Percentiles rank a stretch among this genome's conserved stretches.
Evolutionary conservation across 2,329 filamentous ascomycete species (phyloP).

Genomic region (Aspergillus glaucus): DNA sequence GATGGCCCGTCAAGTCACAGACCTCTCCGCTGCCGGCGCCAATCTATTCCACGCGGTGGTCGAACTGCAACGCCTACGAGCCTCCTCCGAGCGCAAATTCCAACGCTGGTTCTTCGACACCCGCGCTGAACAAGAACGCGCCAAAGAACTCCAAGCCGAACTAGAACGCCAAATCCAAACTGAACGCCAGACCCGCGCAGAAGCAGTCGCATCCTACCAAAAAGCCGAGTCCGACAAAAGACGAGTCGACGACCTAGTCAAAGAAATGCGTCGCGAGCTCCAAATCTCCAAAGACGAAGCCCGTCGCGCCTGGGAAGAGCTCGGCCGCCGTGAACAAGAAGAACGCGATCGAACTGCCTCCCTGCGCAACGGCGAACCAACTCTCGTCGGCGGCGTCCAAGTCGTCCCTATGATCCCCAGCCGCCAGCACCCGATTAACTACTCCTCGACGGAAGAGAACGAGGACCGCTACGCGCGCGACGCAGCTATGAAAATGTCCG

Average conservation of each 20-base stretch:
- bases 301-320: conserved; percentile 91
- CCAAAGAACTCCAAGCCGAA: conserved; percentile 73
- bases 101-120: conserved; percentile 99
- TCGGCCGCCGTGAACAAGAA: conserved; percentile 86
- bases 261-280: conserved; percentile 86
- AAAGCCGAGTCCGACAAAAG: conserved; percentile 62
- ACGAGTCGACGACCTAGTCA: conserved; percentile 68
- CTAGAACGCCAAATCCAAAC: conserved; percentile 68
- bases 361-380: conserved; percentile 81
- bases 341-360: conserved; percentile 80
- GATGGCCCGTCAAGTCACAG: conserved; percentile 87
- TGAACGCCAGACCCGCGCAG: conserved; percentile 64
- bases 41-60: conserved; percentile 98
- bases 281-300: conserved; percentile 95
- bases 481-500: conserved; percentile 24
- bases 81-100: conserved; percentile 94
- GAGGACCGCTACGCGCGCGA: conserved; percentile 37
- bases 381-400: conserved; percentile 84
- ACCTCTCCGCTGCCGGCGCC: conserved; percentile 92
- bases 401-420: conserved; percentile 82
- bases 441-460: conserved; percentile 40
- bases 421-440: conserved; percentile 45
- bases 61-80: conserved; percentile 84
- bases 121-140: conserved; percentile 75
- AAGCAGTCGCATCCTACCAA: conserved; percentile 60